Percentiles rank a stretch among this genome's conserved stretches.
Evolutionary conservation across 805 yeast genomes (phyloP).

Genomic region (Metschnikowia rubicola): DNA sequence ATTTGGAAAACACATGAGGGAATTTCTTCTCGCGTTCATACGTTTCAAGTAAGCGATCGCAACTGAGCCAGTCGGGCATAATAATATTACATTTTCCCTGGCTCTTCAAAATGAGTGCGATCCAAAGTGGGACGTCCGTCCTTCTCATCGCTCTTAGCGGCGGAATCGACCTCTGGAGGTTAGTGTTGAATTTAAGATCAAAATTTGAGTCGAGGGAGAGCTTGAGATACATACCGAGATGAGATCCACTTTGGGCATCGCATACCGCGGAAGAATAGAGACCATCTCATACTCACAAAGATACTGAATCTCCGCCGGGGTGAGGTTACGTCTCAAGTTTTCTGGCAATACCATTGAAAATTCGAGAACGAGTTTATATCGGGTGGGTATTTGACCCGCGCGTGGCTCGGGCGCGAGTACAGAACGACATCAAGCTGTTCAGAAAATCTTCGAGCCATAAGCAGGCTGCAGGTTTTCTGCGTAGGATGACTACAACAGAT

Average conservation of each 20-base stretch:
- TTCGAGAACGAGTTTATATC: neutral
- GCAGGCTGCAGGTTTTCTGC: conserved; percentile 11
- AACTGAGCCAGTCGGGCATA: conserved; percentile 80
- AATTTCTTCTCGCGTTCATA: conserved; percentile 65
- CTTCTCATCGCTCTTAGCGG: conserved; percentile 64
- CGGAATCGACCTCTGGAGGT: conserved; percentile 49
- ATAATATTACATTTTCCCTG: conserved; percentile 85
- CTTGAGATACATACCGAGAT: conserved; percentile 50
- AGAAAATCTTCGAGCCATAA: neutral
- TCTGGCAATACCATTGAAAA: conserved; percentile 17
- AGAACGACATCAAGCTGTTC: too few relatives aligned
- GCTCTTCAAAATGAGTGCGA: conserved; percentile 75
- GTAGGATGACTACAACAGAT: neutral
- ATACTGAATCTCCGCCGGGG: conserved; percentile 78
- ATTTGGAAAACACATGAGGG: conserved; percentile 56
- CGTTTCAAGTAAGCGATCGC: conserved; percentile 48
- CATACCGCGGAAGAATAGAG: conserved; percentile 74
- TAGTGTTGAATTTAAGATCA: conserved; percentile 1
- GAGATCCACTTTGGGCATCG: conserved; percentile 60
- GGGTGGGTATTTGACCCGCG: too few relatives aligned
- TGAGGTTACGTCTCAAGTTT: conserved; percentile 38
- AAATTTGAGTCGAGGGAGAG: neutral
- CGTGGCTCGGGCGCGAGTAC: too few relatives aligned
- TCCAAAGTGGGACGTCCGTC: conserved; percentile 77
- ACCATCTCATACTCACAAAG: conserved; percentile 78